phyloP scores from a whole-genome alignment of 768 basidiomycete genomes.

The Suillus lakei region DNA sequence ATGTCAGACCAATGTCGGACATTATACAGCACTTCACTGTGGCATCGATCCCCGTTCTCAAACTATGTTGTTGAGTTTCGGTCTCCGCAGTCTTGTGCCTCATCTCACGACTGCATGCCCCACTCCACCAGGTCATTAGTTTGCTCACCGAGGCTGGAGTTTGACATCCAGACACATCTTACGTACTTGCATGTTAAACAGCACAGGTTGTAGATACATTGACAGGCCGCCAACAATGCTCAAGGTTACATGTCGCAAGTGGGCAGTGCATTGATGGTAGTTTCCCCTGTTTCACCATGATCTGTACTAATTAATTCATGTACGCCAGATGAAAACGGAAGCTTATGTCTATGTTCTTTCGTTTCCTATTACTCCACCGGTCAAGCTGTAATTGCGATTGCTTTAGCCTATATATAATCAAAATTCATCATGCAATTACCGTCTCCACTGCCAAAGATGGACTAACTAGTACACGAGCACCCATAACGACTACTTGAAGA shows the following conservation, averaged over 20 bases:
- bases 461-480: too few species aligned
- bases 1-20: not conserved
- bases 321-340: too few species aligned
- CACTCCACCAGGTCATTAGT: not conserved
- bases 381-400: too few species aligned
- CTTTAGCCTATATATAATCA: too few species aligned
- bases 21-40: not conserved
- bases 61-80: not conserved
- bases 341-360: too few species aligned
- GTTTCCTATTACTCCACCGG: too few species aligned
- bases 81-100: not conserved
- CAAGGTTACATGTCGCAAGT: not conserved
- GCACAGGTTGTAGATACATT: not conserved
- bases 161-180: not conserved
- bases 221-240: not conserved
- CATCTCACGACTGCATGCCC: not conserved
- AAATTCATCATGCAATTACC: too few species aligned
- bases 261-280: too few species aligned
- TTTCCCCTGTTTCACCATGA: not conserved
- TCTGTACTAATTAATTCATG: not conserved
- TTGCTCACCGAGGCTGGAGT: not conserved
- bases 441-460: too few species aligned
- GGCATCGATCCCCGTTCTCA: not conserved
- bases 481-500: too few species aligned
- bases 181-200: not conserved